A percentile compares a stretch with the other conserved stretches of the same genome.
These are phyloP conservation scores for Fraxinus albicans DNA, from an alignment of 305 asterid species.

Conservation along the genomic window DNA sequence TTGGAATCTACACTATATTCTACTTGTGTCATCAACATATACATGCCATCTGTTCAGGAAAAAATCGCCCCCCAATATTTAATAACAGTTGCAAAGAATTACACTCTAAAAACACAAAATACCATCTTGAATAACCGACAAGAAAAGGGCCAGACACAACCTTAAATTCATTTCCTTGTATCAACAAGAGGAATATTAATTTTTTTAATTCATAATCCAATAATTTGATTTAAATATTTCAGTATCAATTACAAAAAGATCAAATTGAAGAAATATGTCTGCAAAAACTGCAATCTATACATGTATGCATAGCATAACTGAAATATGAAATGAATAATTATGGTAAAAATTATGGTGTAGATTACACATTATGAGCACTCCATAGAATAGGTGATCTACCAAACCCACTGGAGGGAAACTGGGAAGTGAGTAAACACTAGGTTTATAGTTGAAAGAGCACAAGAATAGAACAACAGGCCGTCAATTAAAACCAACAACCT, in stretches of 20 bases:
- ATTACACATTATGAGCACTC: background rate
- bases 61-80: background rate
- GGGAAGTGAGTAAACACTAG: background rate
- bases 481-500: slow-evolving; percentile 4
- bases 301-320: background rate
- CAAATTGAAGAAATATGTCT: background rate
- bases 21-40: background rate
- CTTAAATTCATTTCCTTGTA: background rate
- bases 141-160: background rate
- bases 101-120: slow-evolving; percentile 11
- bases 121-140: slow-evolving; percentile 1
- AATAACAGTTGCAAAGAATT: slow-evolving; percentile 11
- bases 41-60: background rate
- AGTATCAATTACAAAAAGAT: slow-evolving; percentile 1
- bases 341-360: background rate
- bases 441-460: background rate
- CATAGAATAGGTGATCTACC: slow-evolving; percentile 9
- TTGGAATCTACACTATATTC: background rate
- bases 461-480: slow-evolving; percentile 1
- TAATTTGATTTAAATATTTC: slow-evolving; percentile 1
- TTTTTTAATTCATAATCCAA: background rate
- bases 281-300: slow-evolving; percentile 18
- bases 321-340: background rate
- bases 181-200: slow-evolving; percentile 5
- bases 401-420: slow-evolving; percentile 6